Conservation (phyloP, 1,139 yeast genomes). For the Blastobotrys petasosporus region DNA sequence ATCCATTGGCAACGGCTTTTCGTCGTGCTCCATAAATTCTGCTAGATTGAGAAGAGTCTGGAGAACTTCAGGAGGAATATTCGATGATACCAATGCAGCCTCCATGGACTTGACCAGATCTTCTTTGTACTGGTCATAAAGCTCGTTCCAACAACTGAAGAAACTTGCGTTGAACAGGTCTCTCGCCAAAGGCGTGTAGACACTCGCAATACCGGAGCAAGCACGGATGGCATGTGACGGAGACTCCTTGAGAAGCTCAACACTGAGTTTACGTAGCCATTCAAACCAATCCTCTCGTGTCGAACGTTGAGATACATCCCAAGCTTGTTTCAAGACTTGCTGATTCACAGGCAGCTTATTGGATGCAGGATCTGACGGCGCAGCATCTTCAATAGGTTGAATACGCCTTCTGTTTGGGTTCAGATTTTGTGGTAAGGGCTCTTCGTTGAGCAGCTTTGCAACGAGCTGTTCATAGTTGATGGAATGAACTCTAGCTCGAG, state of each 20-base stretch:
- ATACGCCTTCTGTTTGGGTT: slow-evolving; percentile 44
- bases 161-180: slow-evolving; percentile 93
- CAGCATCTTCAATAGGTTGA: slow-evolving; percentile 45
- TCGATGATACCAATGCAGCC: slow-evolving; percentile 80
- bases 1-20: slow-evolving; percentile 85
- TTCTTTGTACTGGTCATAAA: slow-evolving; percentile 87
- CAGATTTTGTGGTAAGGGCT: slow-evolving; percentile 76
- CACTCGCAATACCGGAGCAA: slow-evolving; percentile 84
- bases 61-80: slow-evolving; percentile 92
- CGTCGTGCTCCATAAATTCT: slow-evolving; percentile 97
- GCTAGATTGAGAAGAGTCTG: slow-evolving; percentile 85
- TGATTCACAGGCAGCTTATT: slow-evolving; percentile 79
- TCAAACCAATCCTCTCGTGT: slow-evolving; percentile 98
- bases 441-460: slow-evolving; percentile 73
- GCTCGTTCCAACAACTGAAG: slow-evolving; percentile 92
- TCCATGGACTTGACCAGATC: slow-evolving; percentile 83
- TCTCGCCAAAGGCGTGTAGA: slow-evolving; percentile 81
- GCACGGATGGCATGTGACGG: slow-evolving; percentile 95
- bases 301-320: slow-evolving; percentile 88
- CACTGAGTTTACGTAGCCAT: slow-evolving; percentile 85
- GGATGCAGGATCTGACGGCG: slow-evolving; percentile 62
- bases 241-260: slow-evolving; percentile 81
- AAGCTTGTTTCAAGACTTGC: slow-evolving; percentile 67
- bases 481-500: slow-evolving; percentile 60
- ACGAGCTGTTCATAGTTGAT: slow-evolving; percentile 77